A percentile compares a stretch with the other conserved stretches of the same genome.
phyloP scores from a whole-genome alignment of 495 filamentous ascomycete genomes.

The Aspergillus indologenus region DNA sequence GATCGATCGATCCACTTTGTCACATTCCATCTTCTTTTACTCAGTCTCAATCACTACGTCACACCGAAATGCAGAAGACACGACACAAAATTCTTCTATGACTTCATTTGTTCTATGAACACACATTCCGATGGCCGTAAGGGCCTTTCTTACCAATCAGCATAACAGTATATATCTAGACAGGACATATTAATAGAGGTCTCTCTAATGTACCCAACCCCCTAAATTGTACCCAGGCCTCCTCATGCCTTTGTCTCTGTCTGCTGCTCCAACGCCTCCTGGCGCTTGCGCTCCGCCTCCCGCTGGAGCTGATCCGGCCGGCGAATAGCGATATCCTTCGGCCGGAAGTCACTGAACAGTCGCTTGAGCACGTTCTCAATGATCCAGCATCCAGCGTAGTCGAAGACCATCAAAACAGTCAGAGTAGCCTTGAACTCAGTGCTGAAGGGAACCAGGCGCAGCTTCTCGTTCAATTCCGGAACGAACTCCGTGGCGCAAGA shows the following conservation, averaged over 20 bases:
- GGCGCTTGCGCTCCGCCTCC: constrained; percentile 64
- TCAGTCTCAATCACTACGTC: not conserved
- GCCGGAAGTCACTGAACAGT: constrained; percentile 85
- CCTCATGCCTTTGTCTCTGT: constrained; percentile 49
- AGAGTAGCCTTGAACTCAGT: constrained; percentile 85
- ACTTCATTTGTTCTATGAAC: not conserved
- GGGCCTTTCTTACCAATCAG: constrained; percentile 1
- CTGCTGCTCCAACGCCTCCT: constrained; percentile 55
- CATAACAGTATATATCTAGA: constrained; percentile 7
- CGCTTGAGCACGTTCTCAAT: constrained; percentile 86
- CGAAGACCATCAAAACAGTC: constrained; percentile 79
- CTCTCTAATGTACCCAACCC: constrained; percentile 20
- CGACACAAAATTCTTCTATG: too few relatives aligned
- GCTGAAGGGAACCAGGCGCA: constrained; percentile 90
- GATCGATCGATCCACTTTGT: too few relatives aligned
- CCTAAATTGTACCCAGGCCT: constrained; percentile 27
- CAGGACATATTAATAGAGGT: constrained; percentile 9
- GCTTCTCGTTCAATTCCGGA: constrained; percentile 90
- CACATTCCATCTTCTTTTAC: not conserved
- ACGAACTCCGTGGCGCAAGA: constrained; percentile 95
- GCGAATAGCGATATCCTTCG: constrained; percentile 89
- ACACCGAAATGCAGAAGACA: too few relatives aligned
- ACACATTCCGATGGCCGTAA: not conserved
- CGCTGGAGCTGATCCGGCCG: constrained; percentile 81
- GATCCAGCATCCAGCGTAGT: constrained; percentile 84